Base-by-base conservation (phyloP, 169 alveolate genomes). In the Eimeria maxima region DNA sequence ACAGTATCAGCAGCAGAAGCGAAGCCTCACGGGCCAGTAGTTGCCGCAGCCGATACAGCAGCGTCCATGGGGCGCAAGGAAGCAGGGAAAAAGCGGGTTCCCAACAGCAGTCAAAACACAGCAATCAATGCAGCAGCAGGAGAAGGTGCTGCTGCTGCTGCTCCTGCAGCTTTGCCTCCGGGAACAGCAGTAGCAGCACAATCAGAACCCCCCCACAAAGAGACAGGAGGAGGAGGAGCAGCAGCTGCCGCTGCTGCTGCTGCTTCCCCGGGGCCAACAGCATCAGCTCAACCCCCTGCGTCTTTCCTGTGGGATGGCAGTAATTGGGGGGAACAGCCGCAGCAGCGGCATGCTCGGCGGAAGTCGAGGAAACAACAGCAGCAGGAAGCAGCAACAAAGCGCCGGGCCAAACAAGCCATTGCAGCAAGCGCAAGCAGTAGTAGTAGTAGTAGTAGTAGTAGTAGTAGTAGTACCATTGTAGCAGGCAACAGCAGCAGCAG, bases 291-390 rank as follows among this genome's bases (percentile, higher is more conserved):
- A 11, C 20, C 60, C 0, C 20, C 6, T 53, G 60, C 16, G 0
- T 53, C 60, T 53, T 53, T 53, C 60, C 60, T 53, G 60, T 53
- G 60, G 60, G 60, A 53, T 53, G 60, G 16, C 60, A 53, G 16
- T 14, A 53, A 53, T 14, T 53, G 60, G 24, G 81, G 47, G 24
- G 81, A 81, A 73, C 45, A 45, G 45, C 90, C 4, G 14, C 73
- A 44, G 90, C 90, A 45, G 90, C 67, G 90, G 69, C 90, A 81
- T 81, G 45, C 90, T 14, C 90, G 90, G n/a, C 90, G 90, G 1
- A 81, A 81, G 69, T 81, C 90, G 45, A 44, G 90, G 50, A 81
- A 81, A 22, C 90, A 81, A 73, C 90, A 81, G 90, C 90, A 81
- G 90, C 90, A 81, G 44, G 90, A 81, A 38, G 90, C 90, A 53